These are phyloP conservation scores for Spirogloea muscicola DNA, from an alignment of 139 green algal species.

Conservation along the genomic window DNA sequence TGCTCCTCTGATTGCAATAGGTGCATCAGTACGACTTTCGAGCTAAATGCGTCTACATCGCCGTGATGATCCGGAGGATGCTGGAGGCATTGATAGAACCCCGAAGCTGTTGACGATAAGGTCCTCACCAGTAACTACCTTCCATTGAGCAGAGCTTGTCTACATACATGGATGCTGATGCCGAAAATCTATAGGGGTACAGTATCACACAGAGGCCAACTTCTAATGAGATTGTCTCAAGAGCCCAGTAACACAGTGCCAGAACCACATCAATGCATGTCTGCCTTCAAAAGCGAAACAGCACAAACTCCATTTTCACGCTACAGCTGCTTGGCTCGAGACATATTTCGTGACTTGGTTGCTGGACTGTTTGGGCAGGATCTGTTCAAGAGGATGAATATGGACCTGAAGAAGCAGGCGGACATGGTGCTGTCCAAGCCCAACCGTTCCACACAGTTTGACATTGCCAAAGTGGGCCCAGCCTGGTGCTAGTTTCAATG, in stretches of 20 bases:
- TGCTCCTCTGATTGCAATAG: conserved; percentile 6
- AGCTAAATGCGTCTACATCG: conserved; percentile 81
- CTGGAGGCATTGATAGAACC: conserved; percentile 85
- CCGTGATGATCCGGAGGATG: conserved; percentile 91
- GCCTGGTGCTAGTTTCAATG: too few relatives aligned
- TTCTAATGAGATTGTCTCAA: neutral
- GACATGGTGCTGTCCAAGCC: conserved; percentile 80
- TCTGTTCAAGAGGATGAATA: conserved; percentile 94
- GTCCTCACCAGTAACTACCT: conserved; percentile 3
- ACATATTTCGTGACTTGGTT: too few relatives aligned
- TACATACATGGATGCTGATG: neutral
- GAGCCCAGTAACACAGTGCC: neutral
- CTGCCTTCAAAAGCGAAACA: neutral
- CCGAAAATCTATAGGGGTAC: too few relatives aligned
- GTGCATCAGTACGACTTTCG: conserved; percentile 76
- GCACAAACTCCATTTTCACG: neutral
- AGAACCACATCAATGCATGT: neutral
- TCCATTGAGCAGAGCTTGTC: neutral
- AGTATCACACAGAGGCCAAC: neutral
- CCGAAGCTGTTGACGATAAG: conserved; percentile 83
- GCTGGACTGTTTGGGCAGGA: too few relatives aligned
- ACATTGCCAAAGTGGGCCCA: conserved; percentile 77
- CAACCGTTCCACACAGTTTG: conserved; percentile 77
- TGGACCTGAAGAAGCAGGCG: conserved; percentile 81
- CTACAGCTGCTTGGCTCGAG: neutral